These are phyloP conservation scores for Syzygium syzygioides DNA, from an alignment of 441 rosid genomes.

Conservation along the genomic window DNA sequence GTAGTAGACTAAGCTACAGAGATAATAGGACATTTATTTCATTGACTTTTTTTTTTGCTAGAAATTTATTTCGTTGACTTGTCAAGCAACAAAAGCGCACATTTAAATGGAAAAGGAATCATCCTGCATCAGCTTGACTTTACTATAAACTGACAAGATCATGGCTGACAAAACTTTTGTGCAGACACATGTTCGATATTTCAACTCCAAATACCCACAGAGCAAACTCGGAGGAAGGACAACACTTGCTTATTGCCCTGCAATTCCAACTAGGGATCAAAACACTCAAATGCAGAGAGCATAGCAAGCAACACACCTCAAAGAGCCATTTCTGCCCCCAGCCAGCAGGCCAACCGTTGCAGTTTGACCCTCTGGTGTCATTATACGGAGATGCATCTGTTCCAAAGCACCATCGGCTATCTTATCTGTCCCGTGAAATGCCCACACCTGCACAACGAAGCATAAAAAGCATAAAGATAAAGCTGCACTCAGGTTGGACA, in stretches of 20 bases:
- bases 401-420: conserved; percentile 53
- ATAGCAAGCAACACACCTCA: conserved; percentile 41
- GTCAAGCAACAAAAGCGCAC: neutral
- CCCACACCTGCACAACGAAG: conserved; percentile 34
- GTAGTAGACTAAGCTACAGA: neutral
- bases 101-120: neutral
- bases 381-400: conserved; percentile 25
- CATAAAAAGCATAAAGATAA: neutral
- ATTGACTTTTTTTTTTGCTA: too few species aligned
- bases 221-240: neutral
- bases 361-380: conserved; percentile 48
- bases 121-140: neutral
- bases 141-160: neutral
- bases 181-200: neutral
- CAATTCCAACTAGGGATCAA: neutral
- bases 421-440: conserved; percentile 24
- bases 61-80: neutral
- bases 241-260: neutral
- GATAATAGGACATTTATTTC: neutral
- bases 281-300: neutral
- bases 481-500: neutral
- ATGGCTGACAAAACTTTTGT: neutral
- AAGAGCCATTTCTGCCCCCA: conserved; percentile 45
- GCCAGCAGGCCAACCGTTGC: conserved; percentile 38
- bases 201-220: neutral